Evolutionary conservation across 1,139 yeast genomes (phyloP), one percentile per base, ranked within the genome.

Genomic region (Protomyces macrosporus): DNA sequence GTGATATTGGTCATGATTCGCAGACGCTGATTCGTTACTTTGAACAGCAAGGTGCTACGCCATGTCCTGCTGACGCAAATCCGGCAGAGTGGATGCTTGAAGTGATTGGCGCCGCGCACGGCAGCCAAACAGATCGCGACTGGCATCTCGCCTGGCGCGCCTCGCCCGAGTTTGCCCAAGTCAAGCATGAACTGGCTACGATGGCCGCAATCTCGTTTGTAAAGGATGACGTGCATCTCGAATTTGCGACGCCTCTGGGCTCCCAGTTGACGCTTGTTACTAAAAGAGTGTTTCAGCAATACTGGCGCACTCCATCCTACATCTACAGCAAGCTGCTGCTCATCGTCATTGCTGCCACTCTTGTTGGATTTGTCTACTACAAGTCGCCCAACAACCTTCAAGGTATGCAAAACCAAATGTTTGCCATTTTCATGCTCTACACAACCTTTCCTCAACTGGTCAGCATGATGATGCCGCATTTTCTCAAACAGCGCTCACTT

Each of bases 71-170:
- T 6, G 72, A 75, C 45, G 87, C 82, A 69, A 84, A 84, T 68
- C 88, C 88, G 50, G 88, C 88, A 42, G 88, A 84, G 73, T 84
- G 83, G 71, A 84, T 84, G 70, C 75, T 84, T 70, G 83, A 84
- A 67, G 81, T 82, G 68, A 83, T 84, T 71, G 87, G 87, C 36
- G 87, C 86, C 63, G 85, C 86, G 32, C 68, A 75, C 53, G 53
- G 53, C 14, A 9, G 30, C 30, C 48, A 42, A 6, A 76, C 79
- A 32, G 69, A 72, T 33, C 75, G 75, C 36, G 77, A 80, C 70
- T 80, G 82, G 82, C 72, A 72, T 70, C 75, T 77, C 9, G 70
- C 76, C 37, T 80, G 83, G 83, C 66, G 62, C 45, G 48, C 68
- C 23, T 78, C 81, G 12, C 75, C 77, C 1, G 80, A 79, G 68